Percentiles rank a stretch among this genome's conserved stretches.
These are phyloP conservation scores for Botrytis byssoidea DNA, from an alignment of 2,329 filamentous ascomycete species.

Conservation along the genomic window DNA sequence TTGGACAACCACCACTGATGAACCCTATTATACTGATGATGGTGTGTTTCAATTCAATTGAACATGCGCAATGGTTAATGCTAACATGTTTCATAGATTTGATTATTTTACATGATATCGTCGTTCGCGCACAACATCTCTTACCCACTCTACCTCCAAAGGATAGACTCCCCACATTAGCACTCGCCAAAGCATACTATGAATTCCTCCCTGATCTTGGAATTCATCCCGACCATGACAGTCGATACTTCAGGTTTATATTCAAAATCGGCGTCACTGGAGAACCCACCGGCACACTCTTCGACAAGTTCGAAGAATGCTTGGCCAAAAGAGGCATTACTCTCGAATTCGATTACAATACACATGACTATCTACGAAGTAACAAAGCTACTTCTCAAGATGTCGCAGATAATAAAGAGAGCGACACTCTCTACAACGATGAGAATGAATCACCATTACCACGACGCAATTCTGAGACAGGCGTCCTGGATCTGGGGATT, in stretches of 20 bases:
- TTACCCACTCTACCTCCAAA: constrained; percentile 56
- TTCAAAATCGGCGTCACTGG: constrained; percentile 72
- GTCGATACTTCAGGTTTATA: constrained; percentile 73
- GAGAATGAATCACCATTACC: constrained; percentile 24
- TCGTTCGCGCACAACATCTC: constrained; percentile 67
- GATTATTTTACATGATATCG: constrained; percentile 72
- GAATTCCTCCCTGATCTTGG: constrained; percentile 68
- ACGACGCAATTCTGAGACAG: constrained; percentile 40
- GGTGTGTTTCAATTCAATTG: constrained; percentile 43
- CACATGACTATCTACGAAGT: constrained; percentile 20
- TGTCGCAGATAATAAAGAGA: constrained; percentile 16
- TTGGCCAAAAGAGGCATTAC: constrained; percentile 69
- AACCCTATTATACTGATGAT: constrained; percentile 59
- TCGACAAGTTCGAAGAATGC: constrained; percentile 68
- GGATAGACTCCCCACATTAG: constrained; percentile 68
- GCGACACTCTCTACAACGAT: constrained; percentile 24
- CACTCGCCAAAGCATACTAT: constrained; percentile 80
- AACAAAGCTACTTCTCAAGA: constrained; percentile 4
- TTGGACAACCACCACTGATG: constrained; percentile 28
- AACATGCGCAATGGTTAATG: constrained; percentile 12
- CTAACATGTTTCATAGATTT: constrained; percentile 59
- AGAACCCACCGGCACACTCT: constrained; percentile 53
- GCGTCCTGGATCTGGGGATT: constrained; percentile 33
- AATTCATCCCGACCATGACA: constrained; percentile 69
- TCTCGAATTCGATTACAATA: constrained; percentile 56